Evolutionary conservation across 2,329 filamentous ascomycete species (phyloP).

Genomic region (Boeremia lycopersici): DNA sequence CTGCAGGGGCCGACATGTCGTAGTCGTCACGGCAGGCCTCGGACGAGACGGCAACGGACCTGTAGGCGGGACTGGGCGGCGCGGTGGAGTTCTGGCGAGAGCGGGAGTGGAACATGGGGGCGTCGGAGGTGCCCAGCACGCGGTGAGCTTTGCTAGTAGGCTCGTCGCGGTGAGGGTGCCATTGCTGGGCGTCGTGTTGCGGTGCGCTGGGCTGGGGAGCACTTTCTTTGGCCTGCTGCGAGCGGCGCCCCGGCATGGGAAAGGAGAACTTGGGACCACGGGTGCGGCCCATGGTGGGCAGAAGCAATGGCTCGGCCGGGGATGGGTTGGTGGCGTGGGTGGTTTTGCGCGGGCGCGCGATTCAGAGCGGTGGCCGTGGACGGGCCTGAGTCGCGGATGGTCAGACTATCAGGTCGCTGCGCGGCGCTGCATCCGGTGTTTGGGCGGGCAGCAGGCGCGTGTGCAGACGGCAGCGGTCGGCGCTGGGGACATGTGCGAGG

Average conservation of each 20-base stretch:
- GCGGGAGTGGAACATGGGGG: conserved; percentile 29
- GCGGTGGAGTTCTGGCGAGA: conserved; percentile 28
- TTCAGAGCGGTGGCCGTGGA: conserved; percentile 29
- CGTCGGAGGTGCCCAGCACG: conserved; percentile 44
- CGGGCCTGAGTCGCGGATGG: conserved; percentile 33
- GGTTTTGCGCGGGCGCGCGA: conserved; percentile 29
- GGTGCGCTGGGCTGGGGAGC: conserved; percentile 26
- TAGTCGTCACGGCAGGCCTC: conserved; percentile 38
- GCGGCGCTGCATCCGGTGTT: conserved; percentile 17
- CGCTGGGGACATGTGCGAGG: conserved; percentile 24
- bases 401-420: conserved; percentile 6
- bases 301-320: conserved; percentile 11
- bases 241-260: conserved; percentile 42
- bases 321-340: conserved; percentile 27
- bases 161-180: conserved; percentile 33
- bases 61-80: conserved; percentile 39
- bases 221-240: conserved; percentile 26
- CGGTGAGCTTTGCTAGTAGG: conserved; percentile 45
- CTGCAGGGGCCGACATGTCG: conserved; percentile 26
- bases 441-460: conserved; percentile 7
- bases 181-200: conserved; percentile 29
- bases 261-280: conserved; percentile 45
- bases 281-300: conserved; percentile 32
- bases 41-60: conserved; percentile 38
- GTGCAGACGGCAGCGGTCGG: neutral